Evolutionary conservation across 306 rosid species (phyloP).

Genomic region (Comarum palustre): DNA sequence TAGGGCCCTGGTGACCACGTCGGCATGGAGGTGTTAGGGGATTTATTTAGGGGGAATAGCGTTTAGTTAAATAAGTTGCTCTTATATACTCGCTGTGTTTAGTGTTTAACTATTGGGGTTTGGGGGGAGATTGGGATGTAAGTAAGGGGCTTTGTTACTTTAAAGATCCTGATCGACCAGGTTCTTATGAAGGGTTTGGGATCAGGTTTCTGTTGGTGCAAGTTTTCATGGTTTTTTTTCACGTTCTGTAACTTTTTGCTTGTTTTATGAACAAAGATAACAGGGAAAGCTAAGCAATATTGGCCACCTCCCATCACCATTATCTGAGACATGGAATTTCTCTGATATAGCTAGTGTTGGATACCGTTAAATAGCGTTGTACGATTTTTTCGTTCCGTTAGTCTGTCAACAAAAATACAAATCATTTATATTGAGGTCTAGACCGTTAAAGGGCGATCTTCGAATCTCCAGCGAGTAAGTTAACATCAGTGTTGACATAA

Average conservation of each 20-base stretch:
- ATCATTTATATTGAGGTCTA: too few species aligned
- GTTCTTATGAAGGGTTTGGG: constrained; percentile 6
- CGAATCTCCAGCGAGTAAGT: too few species aligned
- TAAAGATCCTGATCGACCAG: constrained; percentile 11
- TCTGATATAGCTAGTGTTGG: background rate
- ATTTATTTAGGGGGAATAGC: constrained; percentile 27
- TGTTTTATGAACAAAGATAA: constrained; percentile 12
- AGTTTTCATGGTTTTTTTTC: background rate
- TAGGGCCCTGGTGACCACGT: constrained; percentile 62
- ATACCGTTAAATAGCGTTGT: too few species aligned
- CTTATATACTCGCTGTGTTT: background rate
- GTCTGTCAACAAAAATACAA: too few species aligned
- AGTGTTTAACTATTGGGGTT: constrained; percentile 13
- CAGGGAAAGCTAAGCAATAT: constrained; percentile 6
- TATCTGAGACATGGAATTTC: background rate
- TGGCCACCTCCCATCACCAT: background rate
- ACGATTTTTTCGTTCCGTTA: too few species aligned
- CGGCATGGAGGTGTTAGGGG: constrained; percentile 74
- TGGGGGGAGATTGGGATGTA: constrained; percentile 15
- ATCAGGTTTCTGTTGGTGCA: background rate
- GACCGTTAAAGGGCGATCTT: too few species aligned
- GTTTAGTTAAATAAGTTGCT: constrained; percentile 9
- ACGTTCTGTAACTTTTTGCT: background rate
- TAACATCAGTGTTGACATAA: too few species aligned
- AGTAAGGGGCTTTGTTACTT: constrained; percentile 3